Evolutionary conservation across 225 moss, liverwort and hornwort genomes (phyloP).

Genomic region (Climacium dendroides): DNA sequence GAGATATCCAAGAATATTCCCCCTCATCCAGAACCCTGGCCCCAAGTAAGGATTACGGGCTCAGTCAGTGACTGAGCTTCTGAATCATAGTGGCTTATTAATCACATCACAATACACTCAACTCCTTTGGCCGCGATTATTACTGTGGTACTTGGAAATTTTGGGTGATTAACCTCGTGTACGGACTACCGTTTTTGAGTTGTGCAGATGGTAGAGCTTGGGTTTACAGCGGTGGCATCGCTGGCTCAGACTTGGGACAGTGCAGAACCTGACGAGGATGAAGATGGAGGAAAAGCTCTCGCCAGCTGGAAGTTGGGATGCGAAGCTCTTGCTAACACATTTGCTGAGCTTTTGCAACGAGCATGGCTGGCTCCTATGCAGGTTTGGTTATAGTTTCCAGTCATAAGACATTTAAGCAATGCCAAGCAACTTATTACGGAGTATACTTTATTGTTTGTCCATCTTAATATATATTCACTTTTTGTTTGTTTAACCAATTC

Average conservation of each 20-base stretch:
- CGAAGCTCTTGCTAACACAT: conserved; percentile 44
- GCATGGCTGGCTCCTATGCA: conserved; percentile 54
- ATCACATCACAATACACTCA: neutral
- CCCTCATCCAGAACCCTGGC: conserved; percentile 34
- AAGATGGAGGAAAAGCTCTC: conserved; percentile 63
- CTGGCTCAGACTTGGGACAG: conserved; percentile 81
- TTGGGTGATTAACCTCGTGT: neutral
- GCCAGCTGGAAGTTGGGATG: conserved; percentile 64
- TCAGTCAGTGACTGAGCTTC: conserved; percentile 16
- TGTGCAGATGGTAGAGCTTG: conserved; percentile 76
- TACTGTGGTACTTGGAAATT: neutral
- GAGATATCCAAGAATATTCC: conserved; percentile 32
- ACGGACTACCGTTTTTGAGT: neutral
- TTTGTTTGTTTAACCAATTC: neutral
- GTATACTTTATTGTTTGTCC: neutral
- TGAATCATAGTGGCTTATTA: neutral
- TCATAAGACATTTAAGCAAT: neutral
- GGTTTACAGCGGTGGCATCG: conserved; percentile 73
- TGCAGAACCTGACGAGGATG: conserved; percentile 80
- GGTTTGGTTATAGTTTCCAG: conserved; percentile 8
- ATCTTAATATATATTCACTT: neutral
- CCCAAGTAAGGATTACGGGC: conserved; percentile 18
- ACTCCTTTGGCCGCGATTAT: neutral
- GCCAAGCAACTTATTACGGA: neutral
- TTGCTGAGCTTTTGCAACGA: conserved; percentile 70